A percentile compares a stretch with the other conserved stretches of the same genome.
phyloP scores from a whole-genome alignment of 2,329 filamentous ascomycete species.

The Ascochyta rabiei region DNA sequence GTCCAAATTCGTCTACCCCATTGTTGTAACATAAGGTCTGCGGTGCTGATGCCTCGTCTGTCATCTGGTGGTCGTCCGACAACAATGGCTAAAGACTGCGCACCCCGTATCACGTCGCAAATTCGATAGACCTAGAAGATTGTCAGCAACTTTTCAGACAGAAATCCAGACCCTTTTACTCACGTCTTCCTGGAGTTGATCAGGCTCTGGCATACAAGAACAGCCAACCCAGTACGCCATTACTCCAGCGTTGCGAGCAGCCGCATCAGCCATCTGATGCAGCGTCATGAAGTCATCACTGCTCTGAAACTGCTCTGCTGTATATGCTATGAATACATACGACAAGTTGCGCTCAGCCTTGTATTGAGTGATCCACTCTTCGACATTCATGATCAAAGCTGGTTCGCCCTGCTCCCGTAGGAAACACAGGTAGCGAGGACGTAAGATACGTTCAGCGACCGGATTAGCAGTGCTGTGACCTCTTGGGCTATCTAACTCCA shows the following conservation, averaged over 20 bases:
- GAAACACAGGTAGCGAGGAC: constrained; percentile 40
- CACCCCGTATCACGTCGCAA: constrained; percentile 54
- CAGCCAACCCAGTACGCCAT: constrained; percentile 54
- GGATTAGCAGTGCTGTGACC: constrained; percentile 26
- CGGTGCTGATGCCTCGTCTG: constrained; percentile 26
- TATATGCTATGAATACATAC: constrained; percentile 53
- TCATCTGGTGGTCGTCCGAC: constrained; percentile 42
- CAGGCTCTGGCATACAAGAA: constrained; percentile 50
- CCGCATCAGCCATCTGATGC: constrained; percentile 47
- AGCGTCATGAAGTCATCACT: constrained; percentile 37
- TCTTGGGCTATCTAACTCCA: constrained; percentile 28
- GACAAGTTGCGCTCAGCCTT: constrained; percentile 28
- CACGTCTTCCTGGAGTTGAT: constrained; percentile 40
- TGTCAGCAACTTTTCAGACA: not conserved
- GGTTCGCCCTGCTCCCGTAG: constrained; percentile 25
- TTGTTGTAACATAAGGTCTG: constrained; percentile 45
- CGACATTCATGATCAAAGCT: constrained; percentile 30
- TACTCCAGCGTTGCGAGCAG: constrained; percentile 47
- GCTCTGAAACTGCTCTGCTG: constrained; percentile 48
- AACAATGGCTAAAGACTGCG: constrained; percentile 51
- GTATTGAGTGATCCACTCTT: constrained; percentile 36
- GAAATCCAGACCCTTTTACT: not conserved
- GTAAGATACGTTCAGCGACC: constrained; percentile 33
- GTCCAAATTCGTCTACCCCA: constrained; percentile 57
- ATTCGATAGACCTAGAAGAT: constrained; percentile 50